Evolutionary conservation across 2,329 filamentous ascomycete species (phyloP).

Genomic region (Dothideomycetes sp.): DNA sequence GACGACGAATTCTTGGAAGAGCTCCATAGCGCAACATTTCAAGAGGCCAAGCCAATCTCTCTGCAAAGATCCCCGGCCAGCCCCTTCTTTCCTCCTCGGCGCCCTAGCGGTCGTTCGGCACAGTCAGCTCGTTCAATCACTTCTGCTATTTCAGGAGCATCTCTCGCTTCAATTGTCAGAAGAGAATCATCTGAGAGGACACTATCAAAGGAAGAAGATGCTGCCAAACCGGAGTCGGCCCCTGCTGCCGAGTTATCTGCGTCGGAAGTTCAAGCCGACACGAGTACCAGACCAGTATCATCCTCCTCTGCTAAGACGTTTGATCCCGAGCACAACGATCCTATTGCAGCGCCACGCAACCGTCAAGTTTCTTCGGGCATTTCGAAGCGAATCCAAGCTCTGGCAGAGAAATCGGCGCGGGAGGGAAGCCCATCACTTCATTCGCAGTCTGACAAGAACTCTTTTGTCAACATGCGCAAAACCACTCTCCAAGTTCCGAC

Average conservation of each 20-base stretch:
- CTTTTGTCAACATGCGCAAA: slow-evolving; percentile 2
- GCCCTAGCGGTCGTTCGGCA: slow-evolving; percentile 15
- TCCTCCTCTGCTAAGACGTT: neutral
- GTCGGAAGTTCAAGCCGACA: neutral
- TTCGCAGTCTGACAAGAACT: slow-evolving; percentile 2
- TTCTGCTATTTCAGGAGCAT: neutral
- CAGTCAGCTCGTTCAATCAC: slow-evolving; percentile 13
- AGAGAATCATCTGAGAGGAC: neutral
- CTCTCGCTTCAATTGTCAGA: neutral
- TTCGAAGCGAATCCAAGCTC: slow-evolving; percentile 84
- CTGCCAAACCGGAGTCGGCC: too few species aligned
- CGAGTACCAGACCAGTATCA: slow-evolving; percentile 1
- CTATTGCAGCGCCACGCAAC: slow-evolving; percentile 33
- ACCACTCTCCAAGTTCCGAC: neutral
- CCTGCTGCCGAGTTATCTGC: neutral
- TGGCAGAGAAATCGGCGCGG: slow-evolving; percentile 56
- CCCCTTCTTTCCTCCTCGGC: slow-evolving; percentile 42
- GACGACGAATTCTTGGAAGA: slow-evolving; percentile 66
- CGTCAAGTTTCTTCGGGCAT: slow-evolving; percentile 81
- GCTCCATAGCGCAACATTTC: slow-evolving; percentile 66
- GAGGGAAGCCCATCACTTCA: slow-evolving; percentile 12
- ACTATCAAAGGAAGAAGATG: neutral
- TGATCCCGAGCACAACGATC: slow-evolving; percentile 2
- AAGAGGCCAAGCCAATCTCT: slow-evolving; percentile 71
- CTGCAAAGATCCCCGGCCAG: slow-evolving; percentile 77